phyloP scores from a whole-genome alignment of 78 protist species.

The Cavenderia fasciculata region DNA sequence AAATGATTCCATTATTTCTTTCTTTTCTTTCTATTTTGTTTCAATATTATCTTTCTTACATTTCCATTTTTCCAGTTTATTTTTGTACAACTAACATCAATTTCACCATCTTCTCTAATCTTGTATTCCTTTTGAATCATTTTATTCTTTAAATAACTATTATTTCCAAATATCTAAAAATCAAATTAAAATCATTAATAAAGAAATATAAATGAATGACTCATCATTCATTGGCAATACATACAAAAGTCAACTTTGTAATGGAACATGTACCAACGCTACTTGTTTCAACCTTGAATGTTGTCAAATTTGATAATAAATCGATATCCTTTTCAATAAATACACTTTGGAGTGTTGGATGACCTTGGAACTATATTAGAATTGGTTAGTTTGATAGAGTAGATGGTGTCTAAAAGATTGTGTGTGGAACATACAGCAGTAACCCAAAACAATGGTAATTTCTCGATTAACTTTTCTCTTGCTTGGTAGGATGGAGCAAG shows the following conservation, averaged over 20 bases:
- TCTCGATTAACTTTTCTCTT: constrained; percentile 14
- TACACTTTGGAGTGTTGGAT: constrained; percentile 25
- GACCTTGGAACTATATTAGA: constrained; percentile 9
- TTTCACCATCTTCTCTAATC: neutral
- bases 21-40: too few species aligned
- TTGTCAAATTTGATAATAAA: neutral
- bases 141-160: constrained; percentile 31
- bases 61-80: constrained; percentile 56
- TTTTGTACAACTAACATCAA: neutral
- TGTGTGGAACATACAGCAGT: neutral
- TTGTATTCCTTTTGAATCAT: constrained; percentile 28
- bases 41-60: neutral
- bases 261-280: neutral
- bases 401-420: neutral
- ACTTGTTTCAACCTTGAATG: constrained; percentile 30
- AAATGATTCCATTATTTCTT: too few species aligned
- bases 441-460: constrained; percentile 31
- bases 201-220: neutral
- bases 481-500: neutral
- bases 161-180: constrained; percentile 16
- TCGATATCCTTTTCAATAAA: constrained; percentile 17
- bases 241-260: constrained; percentile 18
- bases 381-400: neutral
- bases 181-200: neutral
- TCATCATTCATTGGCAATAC: neutral